Evolutionary conservation across 352 stramenopile species (phyloP), one percentile per base, ranked within the genome.

Genomic region (Globisporangium viniferum): DNA sequence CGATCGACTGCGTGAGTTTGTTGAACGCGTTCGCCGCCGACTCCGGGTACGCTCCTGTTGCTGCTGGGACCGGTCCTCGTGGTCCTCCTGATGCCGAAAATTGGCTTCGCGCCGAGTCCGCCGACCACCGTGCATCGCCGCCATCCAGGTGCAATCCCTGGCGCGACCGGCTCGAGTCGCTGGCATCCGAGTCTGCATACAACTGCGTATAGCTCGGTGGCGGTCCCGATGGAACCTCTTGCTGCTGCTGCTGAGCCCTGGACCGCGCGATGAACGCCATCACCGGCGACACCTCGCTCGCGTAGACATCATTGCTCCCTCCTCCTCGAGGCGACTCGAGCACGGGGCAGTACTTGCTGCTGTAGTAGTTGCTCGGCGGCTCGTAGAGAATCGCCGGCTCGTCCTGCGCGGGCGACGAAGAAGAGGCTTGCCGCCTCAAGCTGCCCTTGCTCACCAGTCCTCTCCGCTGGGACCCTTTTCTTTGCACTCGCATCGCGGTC

Each of bases 1-100:
- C 65, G 59, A 70, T 70, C 41, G 65, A 65, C 41, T 70, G 31
- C 44, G 65, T 41, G 15, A 65, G 59, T 36, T 70, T 66, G 65
- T 29, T 60, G 58, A 70, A 66, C 31, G 57, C 55, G 9, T 59
- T 24, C 9, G 57, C 14, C 24, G 64, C 41, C 22, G 41, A 20
- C 24, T 69, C 41, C 12, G 41, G 29, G 29, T 48, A 54, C 20
- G 29, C 15, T 18, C 18, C 51, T 27, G 24, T 24, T 9, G 14
- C 15, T 48, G 39, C 12, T 49, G 41, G 5, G 0, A 20, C 15
- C 22, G 41, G 15, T 49, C 36, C 36, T 5, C 10, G 36, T 18
- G 49, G 49, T 33, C 51, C 29, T 22, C 22, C 29, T 27, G 51
- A 27, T 10, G 51, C 24, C 1, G 24, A 31, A 12, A 57, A 57